Conservation (phyloP, 2,329 filamentous ascomycete species). For the Ascosphaera acerosa region DNA sequence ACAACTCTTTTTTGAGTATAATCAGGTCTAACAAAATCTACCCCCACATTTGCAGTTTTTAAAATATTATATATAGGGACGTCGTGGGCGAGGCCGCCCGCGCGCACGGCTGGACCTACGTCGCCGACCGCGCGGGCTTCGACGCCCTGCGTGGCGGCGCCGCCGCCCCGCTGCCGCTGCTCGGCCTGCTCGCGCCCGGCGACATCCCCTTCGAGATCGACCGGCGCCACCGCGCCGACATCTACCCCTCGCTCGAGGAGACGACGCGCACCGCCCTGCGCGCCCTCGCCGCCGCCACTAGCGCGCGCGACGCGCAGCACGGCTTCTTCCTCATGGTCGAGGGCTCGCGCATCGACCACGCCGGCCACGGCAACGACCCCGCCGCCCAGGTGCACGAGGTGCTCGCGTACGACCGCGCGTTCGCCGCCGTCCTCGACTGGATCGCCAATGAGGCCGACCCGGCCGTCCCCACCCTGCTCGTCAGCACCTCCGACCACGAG, state of each 20-base stretch:
- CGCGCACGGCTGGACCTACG: slow-evolving; percentile 58
- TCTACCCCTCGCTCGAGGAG: slow-evolving; percentile 73
- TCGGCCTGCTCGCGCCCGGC: slow-evolving; percentile 58
- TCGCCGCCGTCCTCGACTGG: slow-evolving; percentile 63
- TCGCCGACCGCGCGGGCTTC: slow-evolving; percentile 46
- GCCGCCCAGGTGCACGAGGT: slow-evolving; percentile 76
- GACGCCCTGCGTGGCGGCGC: slow-evolving; percentile 43
- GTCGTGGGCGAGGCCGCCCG: slow-evolving; percentile 46
- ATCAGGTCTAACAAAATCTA: no score
- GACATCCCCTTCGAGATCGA: slow-evolving; percentile 93
- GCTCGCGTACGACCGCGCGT: slow-evolving; percentile 76
- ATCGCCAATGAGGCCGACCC: slow-evolving; percentile 43
- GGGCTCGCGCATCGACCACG: slow-evolving; percentile 86
- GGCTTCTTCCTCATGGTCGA: slow-evolving; percentile 99
- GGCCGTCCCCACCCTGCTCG: slow-evolving; percentile 49
- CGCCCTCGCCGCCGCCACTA: slow-evolving; percentile 57
- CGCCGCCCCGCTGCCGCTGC: slow-evolving; percentile 46
- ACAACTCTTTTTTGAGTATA: no score
- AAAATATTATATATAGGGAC: no score
- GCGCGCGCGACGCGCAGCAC: slow-evolving; percentile 55
- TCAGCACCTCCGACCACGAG: slow-evolving; percentile 87
- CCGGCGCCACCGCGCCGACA: slow-evolving; percentile 47
- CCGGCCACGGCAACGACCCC: slow-evolving; percentile 64
- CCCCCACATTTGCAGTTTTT: no score
- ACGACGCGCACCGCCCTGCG: slow-evolving; percentile 68